Base-by-base conservation (phyloP, 1,139 yeast species). In the Taphrina flavorubra region DNA sequence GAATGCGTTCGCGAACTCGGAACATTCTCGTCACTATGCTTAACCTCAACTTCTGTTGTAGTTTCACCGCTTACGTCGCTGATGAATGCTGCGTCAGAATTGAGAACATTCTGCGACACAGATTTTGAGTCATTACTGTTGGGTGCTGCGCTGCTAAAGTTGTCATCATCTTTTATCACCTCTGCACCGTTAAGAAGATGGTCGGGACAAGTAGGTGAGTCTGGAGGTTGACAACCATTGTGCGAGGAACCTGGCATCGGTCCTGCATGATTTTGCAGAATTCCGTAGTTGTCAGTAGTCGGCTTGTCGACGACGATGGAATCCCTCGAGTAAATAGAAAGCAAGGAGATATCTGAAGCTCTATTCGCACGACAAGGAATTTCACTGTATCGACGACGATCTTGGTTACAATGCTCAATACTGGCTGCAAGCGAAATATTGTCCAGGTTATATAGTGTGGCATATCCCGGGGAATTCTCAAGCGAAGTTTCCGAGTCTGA, bases 391-490 rank as follows among this genome's bases (percentile, higher is more conserved):
- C 47, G 13, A 7, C 47, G 13, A 14, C 47, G 47, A n/a, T 44
- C 18, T 16, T 44, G 47, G 18, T 44, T 44, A n/a, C 16, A 44
- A 13, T 16, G 18, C 18, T 44, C 47, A n/a, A 44, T 44, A 44
- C 47, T 49, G 31, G 53, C 53, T 6, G n/a, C 36, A 8, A 49
- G 53, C 34, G 53, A 49, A 34, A 49, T 34, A 36, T 49, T 49
- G 36, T 49, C n/a, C 53, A 49, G n/a, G n/a, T 49, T 49, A 34
- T 25, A 49, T 2, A 49, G 31, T n/a, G 53, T 20, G 13, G 53
- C 8, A 20, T 6, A 25, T 11, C n/a, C 53, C 31, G n/a, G 36
- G n/a, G 53, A 25, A 8, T 34, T n/a, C n/a, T 49, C 53, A 20
- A 20, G 20, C 11, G 53, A 49, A 2, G 53, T 49, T 34, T 49